Evolutionary conservation across 257 asterid species (phyloP), one percentile per base, ranked within the genome.

Genomic region (Jacaranda mimosifolia): DNA sequence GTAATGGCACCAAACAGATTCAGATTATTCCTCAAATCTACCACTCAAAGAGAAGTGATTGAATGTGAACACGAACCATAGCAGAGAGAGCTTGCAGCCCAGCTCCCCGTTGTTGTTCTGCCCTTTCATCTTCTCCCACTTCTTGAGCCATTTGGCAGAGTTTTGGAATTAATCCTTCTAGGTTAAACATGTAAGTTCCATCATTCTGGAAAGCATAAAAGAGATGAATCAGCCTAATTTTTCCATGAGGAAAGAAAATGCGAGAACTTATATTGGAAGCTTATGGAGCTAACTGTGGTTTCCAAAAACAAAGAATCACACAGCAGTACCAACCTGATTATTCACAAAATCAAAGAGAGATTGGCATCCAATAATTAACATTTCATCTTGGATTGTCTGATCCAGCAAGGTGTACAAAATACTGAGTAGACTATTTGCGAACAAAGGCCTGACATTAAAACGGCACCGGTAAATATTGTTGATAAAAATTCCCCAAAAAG

Each of bases 331-430:
- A 57, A 91, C 99, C 97, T 96, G 99, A 88, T 93, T 96, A 84
- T 90, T 96, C 75, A 93, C 94, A 81, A 93, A 96, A 83, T 96
- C 97, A 79, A 90, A 96, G 77, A 96, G 89, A 75, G 96, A 87
- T 82, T 90, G 89, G 78, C 99, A 91, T 84, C 99, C 99, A 62
- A 89, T 82, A 65, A 86, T 88, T 67, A 93, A 60, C 83, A 96
- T 77, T 75, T 92, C 99, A 83, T 91, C 96, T 77, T 90, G 96
- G 73, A 85, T 83, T 15, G 94, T 83, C 85, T 95, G 98, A 70
- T 93, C 99, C 84, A 96, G 87, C 84, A 96, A 88, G 59, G 89
- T 85, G 63, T 88, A 89, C 77, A 96, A 79, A 75, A 93, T 82
- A 82, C 89, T 88, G 82, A 93, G 85, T 74, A 96, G 73, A 85